phyloP scores from a whole-genome alignment of 2,329 filamentous ascomycete species.

The Arthrinium phaeospermum region DNA sequence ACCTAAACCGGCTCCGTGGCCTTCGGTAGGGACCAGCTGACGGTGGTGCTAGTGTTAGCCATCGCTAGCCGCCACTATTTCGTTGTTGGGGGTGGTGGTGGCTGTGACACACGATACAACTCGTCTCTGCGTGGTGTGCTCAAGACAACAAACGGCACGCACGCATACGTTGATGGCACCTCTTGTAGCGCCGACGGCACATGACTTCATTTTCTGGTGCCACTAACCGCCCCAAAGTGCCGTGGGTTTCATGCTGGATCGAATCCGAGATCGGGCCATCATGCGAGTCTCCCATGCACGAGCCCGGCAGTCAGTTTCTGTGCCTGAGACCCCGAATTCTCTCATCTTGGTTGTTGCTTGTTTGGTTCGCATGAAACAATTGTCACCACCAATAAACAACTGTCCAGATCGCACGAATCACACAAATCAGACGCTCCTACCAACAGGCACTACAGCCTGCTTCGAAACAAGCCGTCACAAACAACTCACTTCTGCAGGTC shows the following conservation, averaged over 20 bases:
- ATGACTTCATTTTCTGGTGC: neutral
- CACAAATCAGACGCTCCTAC: neutral
- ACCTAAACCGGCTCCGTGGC: neutral
- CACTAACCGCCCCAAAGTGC: slow-evolving; percentile 4
- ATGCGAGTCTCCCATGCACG: slow-evolving; percentile 12
- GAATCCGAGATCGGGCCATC: slow-evolving; percentile 15
- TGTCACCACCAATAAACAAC: slow-evolving; percentile 9
- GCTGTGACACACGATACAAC: neutral
- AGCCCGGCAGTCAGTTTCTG: slow-evolving; percentile 8
- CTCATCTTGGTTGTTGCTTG: slow-evolving; percentile 3
- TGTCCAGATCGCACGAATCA: neutral
- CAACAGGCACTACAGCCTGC: neutral
- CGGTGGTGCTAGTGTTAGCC: neutral
- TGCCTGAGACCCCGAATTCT: slow-evolving; percentile 12
- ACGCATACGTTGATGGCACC: neutral
- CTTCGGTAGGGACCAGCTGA: neutral
- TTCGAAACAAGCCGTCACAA: slow-evolving; percentile 14
- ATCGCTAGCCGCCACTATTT: neutral
- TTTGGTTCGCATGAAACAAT: slow-evolving; percentile 14
- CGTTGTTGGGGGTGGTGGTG: neutral
- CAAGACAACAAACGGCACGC: neutral
- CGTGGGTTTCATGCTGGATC: slow-evolving; percentile 4
- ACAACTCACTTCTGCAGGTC: slow-evolving; percentile 14
- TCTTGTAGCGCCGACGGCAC: neutral
- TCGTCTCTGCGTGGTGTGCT: neutral